Percentiles rank a stretch among this genome's conserved stretches.
Evolutionary conservation across 768 basidiomycete genomes (phyloP).

Genomic region (Lentinula aciculospora): DNA sequence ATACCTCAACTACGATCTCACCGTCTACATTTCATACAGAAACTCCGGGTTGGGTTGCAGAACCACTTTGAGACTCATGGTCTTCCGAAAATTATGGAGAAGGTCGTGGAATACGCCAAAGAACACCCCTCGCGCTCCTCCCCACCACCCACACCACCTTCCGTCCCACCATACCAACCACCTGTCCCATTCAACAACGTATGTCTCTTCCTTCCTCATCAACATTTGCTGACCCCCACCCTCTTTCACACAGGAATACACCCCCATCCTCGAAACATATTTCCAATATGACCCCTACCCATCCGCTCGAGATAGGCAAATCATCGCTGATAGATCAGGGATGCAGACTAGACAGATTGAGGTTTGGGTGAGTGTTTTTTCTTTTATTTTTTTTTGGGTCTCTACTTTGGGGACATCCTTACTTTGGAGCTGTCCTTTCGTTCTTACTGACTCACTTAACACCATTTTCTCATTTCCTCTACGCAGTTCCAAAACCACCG

Average conservation of each 20-base stretch:
- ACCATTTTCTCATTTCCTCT: neutral
- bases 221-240: neutral
- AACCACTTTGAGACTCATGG: neutral
- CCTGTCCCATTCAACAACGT: slow-evolving; percentile 3
- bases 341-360: slow-evolving; percentile 46
- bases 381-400: neutral
- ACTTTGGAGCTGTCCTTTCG: too few relatives aligned
- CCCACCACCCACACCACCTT: neutral
- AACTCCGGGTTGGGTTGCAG: neutral
- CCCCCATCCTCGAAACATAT: slow-evolving; percentile 39
- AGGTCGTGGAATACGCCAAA: neutral
- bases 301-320: slow-evolving; percentile 27
- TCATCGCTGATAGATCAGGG: slow-evolving; percentile 33
- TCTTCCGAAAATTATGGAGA: neutral
- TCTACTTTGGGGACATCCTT: too few relatives aligned
- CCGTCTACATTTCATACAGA: neutral
- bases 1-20: neutral
- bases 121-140: neutral
- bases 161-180: neutral
- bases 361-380: slow-evolving; percentile 46
- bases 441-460: neutral
- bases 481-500: slow-evolving; percentile 52
- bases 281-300: slow-evolving; percentile 46
- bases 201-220: neutral
- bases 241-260: slow-evolving; percentile 31